These are phyloP conservation scores for Paraconiothyrium brasiliense DNA, from an alignment of 2,329 filamentous ascomycete species.

Conservation along the genomic window DNA sequence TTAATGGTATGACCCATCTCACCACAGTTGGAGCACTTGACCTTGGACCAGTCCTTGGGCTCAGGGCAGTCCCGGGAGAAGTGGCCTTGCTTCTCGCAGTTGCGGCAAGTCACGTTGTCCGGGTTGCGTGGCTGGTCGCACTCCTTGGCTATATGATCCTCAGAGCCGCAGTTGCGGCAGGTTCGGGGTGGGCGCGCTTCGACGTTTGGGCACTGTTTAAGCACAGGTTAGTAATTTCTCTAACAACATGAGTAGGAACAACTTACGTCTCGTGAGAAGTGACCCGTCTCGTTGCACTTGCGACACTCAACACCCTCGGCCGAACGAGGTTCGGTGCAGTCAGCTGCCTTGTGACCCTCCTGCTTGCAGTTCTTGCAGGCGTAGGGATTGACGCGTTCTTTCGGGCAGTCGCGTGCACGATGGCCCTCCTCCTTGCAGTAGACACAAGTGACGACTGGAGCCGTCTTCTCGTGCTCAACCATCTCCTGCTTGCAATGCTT, in stretches of 20 bases:
- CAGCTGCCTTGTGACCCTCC: slow-evolving; percentile 48
- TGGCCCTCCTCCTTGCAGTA: slow-evolving; percentile 73
- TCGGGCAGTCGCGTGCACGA: slow-evolving; percentile 71
- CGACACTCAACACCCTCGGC: slow-evolving; percentile 70
- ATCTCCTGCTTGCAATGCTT: slow-evolving; percentile 70
- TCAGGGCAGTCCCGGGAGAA: slow-evolving; percentile 66
- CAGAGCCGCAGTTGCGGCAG: slow-evolving; percentile 50
- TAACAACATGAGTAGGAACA: slow-evolving; percentile 31
- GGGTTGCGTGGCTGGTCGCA: slow-evolving; percentile 50
- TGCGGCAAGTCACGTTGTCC: slow-evolving; percentile 60
- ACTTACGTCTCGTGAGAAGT: slow-evolving; percentile 46
- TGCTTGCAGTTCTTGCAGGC: slow-evolving; percentile 75
- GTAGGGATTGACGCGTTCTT: slow-evolving; percentile 66
- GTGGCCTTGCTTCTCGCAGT: slow-evolving; percentile 73
- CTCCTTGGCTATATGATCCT: slow-evolving; percentile 49
- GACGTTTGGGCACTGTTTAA: slow-evolving; percentile 41
- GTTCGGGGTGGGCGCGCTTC: slow-evolving; percentile 35
- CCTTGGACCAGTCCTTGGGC: slow-evolving; percentile 62
- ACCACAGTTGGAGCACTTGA: slow-evolving; percentile 59
- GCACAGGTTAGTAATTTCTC: slow-evolving; percentile 24
- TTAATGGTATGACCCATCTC: slow-evolving; percentile 49
- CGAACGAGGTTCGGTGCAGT: slow-evolving; percentile 58
- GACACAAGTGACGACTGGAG: slow-evolving; percentile 65
- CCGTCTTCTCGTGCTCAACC: slow-evolving; percentile 55
- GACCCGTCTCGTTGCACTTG: slow-evolving; percentile 66